Base-by-base conservation (phyloP, 164 flowering plant genomes). In the Dillenia turbinata region DNA sequence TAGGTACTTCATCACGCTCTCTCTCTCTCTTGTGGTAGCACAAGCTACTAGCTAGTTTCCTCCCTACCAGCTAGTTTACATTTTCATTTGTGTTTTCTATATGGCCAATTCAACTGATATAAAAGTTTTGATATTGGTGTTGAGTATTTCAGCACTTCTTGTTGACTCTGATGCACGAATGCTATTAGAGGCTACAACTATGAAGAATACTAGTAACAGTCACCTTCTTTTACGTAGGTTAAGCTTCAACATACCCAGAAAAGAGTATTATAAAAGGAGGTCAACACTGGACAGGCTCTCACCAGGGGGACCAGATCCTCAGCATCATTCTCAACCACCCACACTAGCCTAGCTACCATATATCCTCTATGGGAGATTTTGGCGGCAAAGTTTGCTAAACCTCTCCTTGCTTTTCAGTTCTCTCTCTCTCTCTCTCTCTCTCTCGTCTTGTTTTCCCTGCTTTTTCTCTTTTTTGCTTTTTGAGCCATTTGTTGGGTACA, bases 231-330 rank as follows among this genome's bases (percentile, higher is more conserved):
- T 74, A 46, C 46, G 43, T 52, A 53, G 62, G 15, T 51, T 70
- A 9, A 67, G 73, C 13, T 61, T 48, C 22, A 66, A 67, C 44
- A 19, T 46, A 49, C 13, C 62, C 1, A 61, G 59, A 16, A 45
- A 63, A 33, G 50, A 63, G 54, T 10, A 33, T 44, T 24, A 49
- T n/a, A 40, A 43, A 47, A 49, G 46, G 40, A 10, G 55, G 33
- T 57, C 65, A 46, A 43, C 44, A 11, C 11, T 43, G 33, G 22
- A 44, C 44, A 61, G 75, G 54, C 40, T 66, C 22, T 64, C 79
- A 24, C 75, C 73, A 8, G 66, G 64, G 14, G 78, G 78, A 53
- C 78, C 78, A 6, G 75, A 75, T 59, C 56, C 62, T 58, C 56
- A 66, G 10, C 75, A 68, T 49, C 75, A 75, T 52, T 63, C 60